Evolutionary conservation across 2,329 filamentous ascomycete genomes (phyloP), one percentile per base, ranked within the genome.

Genomic region (Leptographium lundbergii): DNA sequence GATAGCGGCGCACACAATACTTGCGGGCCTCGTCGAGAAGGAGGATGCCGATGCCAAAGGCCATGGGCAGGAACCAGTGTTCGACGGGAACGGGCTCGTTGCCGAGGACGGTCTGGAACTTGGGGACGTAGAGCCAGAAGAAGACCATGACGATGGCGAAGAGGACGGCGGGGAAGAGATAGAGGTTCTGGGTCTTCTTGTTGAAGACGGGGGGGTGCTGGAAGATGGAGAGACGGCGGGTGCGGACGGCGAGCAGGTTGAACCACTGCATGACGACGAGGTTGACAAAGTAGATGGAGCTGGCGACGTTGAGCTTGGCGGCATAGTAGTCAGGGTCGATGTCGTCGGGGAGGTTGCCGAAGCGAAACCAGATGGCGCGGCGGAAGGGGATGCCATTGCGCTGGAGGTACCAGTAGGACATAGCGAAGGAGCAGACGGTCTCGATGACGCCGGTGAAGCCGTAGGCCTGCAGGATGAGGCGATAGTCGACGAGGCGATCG

Each of bases 201-300:
- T 86, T 86, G 69, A 86, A 84, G 9, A 80, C 62, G 0, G 87
- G 87, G 3, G 85, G 82, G 64, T 91, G 87, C 67, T 89, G 84
- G 69, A 91, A 84, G 63, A 91, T 81, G 59, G 81, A 81, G 25
- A 86, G 75, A 1, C 81, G 76, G 1, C 84, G 76, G 1, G 82
- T 91, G 19, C 87, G 78, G 6, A 88, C 77, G 1, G 84, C 82
- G 66, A 91, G 79, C 4, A 91, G 75, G 67, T 87, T 89, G 75
- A 90, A 90, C 76, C 84, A 85, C 76, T 89, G 86, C 86, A 91
- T 89, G 55, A 91, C 84, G 2, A 92, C 88, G 25, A 92, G 74
- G 61, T 85, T 91, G 64, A 91, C 81, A 65, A 91, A 91, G 70
- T 91, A 91, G 61, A 92, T 85, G 19, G 84, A 87, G 45, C 81